Conservation (phyloP, 1,284 basidiomycete species). For the Apiotrichum sp. region DNA sequence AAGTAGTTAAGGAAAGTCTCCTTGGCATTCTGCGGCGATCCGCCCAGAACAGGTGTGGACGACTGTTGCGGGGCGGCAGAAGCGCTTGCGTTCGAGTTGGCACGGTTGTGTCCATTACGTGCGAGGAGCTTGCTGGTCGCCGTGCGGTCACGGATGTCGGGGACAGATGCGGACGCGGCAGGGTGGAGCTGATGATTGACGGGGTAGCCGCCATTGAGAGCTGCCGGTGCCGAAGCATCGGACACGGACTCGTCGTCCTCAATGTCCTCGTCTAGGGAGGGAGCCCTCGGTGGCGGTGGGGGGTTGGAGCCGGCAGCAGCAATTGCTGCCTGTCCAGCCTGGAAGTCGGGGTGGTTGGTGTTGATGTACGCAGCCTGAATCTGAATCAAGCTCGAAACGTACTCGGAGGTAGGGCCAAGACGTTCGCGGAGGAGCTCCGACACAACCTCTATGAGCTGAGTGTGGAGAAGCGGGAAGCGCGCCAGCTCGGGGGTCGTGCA, state of each 20-base stretch:
- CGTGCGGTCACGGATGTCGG: conserved; percentile 55
- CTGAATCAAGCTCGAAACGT: conserved; percentile 89
- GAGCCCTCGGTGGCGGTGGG: conserved; percentile 19
- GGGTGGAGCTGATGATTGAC: conserved; percentile 56
- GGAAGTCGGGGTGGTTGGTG: conserved; percentile 54
- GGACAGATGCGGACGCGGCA: conserved; percentile 59
- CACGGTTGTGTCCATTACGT: conserved; percentile 18
- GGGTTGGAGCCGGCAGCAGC: conserved; percentile 38
- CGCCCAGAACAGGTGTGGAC: conserved; percentile 17
- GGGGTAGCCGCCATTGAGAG: conserved; percentile 54
- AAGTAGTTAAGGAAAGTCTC: conserved; percentile 94
- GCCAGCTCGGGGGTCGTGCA: conserved; percentile 91
- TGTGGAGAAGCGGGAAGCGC: conserved; percentile 88
- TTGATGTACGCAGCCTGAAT: conserved; percentile 99
- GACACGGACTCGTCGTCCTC: conserved; percentile 38
- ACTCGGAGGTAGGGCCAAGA: conserved; percentile 91
- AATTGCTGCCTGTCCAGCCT: conserved; percentile 47
- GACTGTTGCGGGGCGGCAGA: conserved; percentile 19
- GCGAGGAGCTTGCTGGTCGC: conserved; percentile 15
- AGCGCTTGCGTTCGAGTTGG: conserved; percentile 10
- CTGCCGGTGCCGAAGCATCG: conserved; percentile 39
- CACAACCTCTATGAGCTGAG: conserved; percentile 93
- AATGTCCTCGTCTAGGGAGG: conserved; percentile 26
- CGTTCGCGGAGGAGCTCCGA: conserved; percentile 92
- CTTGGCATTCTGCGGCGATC: conserved; percentile 53